Evolutionary conservation across 2,329 filamentous ascomycete species (phyloP), one percentile per base, ranked within the genome.

Genomic region (Coleophoma cylindrospora): DNA sequence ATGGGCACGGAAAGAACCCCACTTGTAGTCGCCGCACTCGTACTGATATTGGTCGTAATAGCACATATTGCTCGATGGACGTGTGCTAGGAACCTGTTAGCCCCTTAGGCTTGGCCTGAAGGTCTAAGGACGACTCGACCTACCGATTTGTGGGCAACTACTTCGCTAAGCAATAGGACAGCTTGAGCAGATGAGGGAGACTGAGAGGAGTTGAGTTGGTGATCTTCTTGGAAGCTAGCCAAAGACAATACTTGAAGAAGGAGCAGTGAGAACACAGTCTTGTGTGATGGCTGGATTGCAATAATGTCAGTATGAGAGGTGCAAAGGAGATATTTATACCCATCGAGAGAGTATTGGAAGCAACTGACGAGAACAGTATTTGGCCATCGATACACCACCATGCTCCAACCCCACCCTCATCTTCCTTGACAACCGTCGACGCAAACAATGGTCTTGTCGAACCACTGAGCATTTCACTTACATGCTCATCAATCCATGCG

Each of bases 11-110:
- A 96, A 96, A 73, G 86, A 87, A 58, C 89, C 88, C 91, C 91
- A 97, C 70, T 91, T 90, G 86, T 87, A 96, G 78, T 90, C 92
- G 64, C 88, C 87, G 73, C 92, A 97, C 51, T 70, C 70, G 80
- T 88, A 96, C 61, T 83, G 80, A 68, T 86, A 90, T 71, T 92
- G 87, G 64, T 96, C 91, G 76, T 91, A 97, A 77, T 94, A 96
- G 75, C 92, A 96, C 92, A 97, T 96, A 61, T 66, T 77, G 72
- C 61, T 63, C 45, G 27, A 27, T 6, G 7, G 7, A 27, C 9
- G 27, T 27, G 27, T 27, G 27, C 27, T 27, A 27, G 6, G 27
- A 27, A 8, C 27, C 2, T 27, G 37, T 41, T 41, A 13, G 3
- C 40, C 19, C 6, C n/a, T 22, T 22, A 13, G 17, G 40, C 40